Percentiles rank a stretch among this genome's conserved stretches.
These are phyloP conservation scores for Rhazya stricta DNA, from an alignment of 257 asterid genomes.

Conservation along the genomic window DNA sequence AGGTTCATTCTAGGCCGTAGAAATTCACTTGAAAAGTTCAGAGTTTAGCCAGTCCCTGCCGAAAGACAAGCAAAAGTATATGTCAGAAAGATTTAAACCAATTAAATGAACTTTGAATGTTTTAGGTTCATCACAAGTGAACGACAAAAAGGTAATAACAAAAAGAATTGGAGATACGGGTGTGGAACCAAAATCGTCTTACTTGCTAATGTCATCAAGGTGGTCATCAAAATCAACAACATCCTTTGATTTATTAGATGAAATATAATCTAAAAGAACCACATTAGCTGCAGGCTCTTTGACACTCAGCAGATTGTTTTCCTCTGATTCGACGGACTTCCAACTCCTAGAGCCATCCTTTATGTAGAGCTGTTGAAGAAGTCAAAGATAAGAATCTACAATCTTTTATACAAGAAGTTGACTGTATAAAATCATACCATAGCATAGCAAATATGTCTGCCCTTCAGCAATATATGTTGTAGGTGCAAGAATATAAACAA, in stretches of 20 bases:
- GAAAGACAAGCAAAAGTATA: conserved; percentile 9
- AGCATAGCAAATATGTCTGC: too few species aligned
- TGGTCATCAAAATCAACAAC: conserved; percentile 86
- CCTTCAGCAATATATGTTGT: neutral
- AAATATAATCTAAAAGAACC: conserved; percentile 71
- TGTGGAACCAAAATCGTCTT: conserved; percentile 15
- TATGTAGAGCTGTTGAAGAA: conserved; percentile 48
- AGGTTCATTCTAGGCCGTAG: neutral
- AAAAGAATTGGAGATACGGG: neutral
- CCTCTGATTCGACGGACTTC: conserved; percentile 69
- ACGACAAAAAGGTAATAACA: neutral
- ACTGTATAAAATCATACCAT: neutral
- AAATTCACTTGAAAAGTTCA: conserved; percentile 52
- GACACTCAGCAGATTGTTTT: conserved; percentile 43
- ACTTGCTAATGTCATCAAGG: conserved; percentile 95
- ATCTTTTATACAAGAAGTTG: too few species aligned
- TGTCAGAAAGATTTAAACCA: neutral
- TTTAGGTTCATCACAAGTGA: neutral
- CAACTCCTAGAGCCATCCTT: conserved; percentile 86
- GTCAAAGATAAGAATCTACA: neutral
- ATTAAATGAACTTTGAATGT: neutral
- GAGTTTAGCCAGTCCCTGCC: conserved; percentile 81
- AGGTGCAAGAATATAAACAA: neutral
- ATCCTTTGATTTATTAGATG: conserved; percentile 80
- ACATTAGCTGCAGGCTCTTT: conserved; percentile 85